Conservation (phyloP, 768 basidiomycete genomes). For the Mycena albidolilacea region DNA sequence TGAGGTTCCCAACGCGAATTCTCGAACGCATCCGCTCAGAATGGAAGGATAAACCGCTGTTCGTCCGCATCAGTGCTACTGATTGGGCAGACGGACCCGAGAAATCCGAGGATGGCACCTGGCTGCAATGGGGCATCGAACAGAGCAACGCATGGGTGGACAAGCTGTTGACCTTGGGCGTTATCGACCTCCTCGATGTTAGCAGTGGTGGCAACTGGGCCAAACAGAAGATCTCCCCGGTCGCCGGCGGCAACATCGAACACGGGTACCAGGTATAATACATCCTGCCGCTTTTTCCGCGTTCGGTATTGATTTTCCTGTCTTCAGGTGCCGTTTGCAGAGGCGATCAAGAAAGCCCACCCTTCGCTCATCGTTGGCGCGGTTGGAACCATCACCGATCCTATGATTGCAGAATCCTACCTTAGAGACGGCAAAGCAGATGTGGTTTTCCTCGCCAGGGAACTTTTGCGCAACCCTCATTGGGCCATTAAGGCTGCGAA, state of each 20-base stretch:
- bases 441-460: slow-evolving; percentile 76
- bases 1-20: slow-evolving; percentile 76
- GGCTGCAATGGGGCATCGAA: slow-evolving; percentile 83
- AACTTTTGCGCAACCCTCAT: slow-evolving; percentile 76
- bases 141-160: slow-evolving; percentile 75
- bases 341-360: slow-evolving; percentile 71
- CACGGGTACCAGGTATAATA: slow-evolving; percentile 74
- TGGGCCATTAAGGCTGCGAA: slow-evolving; percentile 76
- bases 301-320: neutral
- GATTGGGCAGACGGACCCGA: slow-evolving; percentile 77
- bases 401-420: slow-evolving; percentile 67
- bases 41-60: slow-evolving; percentile 78
- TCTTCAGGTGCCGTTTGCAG: slow-evolving; percentile 76
- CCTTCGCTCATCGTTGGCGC: slow-evolving; percentile 70
- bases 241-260: slow-evolving; percentile 38
- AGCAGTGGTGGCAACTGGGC: slow-evolving; percentile 77
- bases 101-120: slow-evolving; percentile 68
- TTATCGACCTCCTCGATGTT: slow-evolving; percentile 82
- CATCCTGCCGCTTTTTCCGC: neutral
- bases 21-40: slow-evolving; percentile 64
- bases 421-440: slow-evolving; percentile 79
- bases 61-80: slow-evolving; percentile 76
- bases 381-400: slow-evolving; percentile 82
- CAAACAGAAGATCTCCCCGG: slow-evolving; percentile 66
- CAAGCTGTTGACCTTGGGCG: slow-evolving; percentile 70